Base-by-base conservation (phyloP, 352 stramenopile genomes). In the Phytophthora hibernalis region DNA sequence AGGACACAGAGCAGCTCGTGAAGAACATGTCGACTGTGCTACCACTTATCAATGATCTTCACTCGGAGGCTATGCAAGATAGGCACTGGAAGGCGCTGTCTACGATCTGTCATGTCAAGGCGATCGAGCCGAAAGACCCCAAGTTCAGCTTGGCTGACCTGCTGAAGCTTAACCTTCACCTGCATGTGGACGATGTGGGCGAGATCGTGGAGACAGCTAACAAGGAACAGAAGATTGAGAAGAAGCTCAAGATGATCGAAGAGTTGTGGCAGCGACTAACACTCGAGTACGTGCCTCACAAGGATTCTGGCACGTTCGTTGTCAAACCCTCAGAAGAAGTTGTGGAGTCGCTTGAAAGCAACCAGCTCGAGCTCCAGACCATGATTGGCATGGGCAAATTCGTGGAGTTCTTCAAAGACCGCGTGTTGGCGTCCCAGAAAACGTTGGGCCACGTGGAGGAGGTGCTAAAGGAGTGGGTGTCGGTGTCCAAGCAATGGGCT, bases 11-110 rank as follows among this genome's bases (percentile, higher is more conserved):
- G 50, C 81, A 94, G 61, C 71, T 94, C 8, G 89, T 93, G 16
- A 96, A 95, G 68, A 95, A 96, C 58, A 95, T 95, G 89, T 72
- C 86, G 28, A 86, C 81, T 0, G 88, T 96, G 2, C 48, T 96
- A 8, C 87, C 89, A 7, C 72, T 99, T 13, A 97, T 99, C 68
- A 97, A 98, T 54, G 96, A 98, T 53, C 77, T 99, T 33, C 95
- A 98, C 76, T 98, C 91, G 1, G 88, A 98, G 55, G 90, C 95
- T 24, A 98, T 99, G 83, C 89, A 97, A 54, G 76, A 96, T 47
- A 90, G 96, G 4, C 96, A 99, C 77, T 99, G 96, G 96, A 90
- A 92, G 62, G 87, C 83, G 11, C 62, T 98, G 9, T 94, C 91
- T 11, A 70, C 63, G 3, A 91, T 95, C 37, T 95, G 87, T 42